Percentiles rank a stretch among this genome's conserved stretches.
Evolutionary conservation across 148 eudicot species (phyloP).

Genomic region (Camellia lanceoleosa): DNA sequence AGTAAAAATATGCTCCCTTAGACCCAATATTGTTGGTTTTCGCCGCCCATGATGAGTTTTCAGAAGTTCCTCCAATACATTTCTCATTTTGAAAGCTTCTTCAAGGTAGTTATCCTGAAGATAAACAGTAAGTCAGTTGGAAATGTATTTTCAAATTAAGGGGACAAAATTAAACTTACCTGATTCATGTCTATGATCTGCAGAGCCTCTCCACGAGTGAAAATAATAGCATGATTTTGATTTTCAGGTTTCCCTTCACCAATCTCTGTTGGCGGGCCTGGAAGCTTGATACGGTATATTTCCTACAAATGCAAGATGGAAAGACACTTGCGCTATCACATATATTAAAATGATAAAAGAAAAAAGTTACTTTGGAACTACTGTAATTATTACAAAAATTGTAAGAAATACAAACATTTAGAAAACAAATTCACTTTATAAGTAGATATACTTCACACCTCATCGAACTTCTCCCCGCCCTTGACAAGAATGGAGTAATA

Average conservation of each 20-base stretch:
- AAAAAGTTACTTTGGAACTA: neutral
- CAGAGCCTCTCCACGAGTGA: constrained; percentile 98
- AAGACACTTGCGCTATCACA: neutral
- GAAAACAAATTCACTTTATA: neutral
- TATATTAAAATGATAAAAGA: neutral
- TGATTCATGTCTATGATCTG: constrained; percentile 99
- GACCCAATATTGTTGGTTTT: constrained; percentile 85
- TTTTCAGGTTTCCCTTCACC: constrained; percentile 99
- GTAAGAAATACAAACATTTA: neutral
- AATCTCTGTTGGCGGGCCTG: constrained; percentile 82
- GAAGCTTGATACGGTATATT: constrained; percentile 99
- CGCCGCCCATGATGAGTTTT: constrained; percentile 56
- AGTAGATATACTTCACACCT: constrained; percentile 45
- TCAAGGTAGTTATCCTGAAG: constrained; percentile 92
- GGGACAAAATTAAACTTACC: constrained; percentile 33
- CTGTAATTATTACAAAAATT: neutral
- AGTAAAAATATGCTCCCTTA: constrained; percentile 95
- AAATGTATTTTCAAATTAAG: constrained; percentile 4
- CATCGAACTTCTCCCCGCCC: constrained; percentile 88
- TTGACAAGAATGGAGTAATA: constrained; percentile 96
- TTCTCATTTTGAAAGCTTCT: constrained; percentile 99
- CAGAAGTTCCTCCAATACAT: constrained; percentile 80
- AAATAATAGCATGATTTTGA: constrained; percentile 98
- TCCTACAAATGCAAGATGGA: constrained; percentile 46
- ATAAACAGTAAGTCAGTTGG: constrained; percentile 12